Base-by-base conservation (phyloP, 257 asterid genomes). In the Coffea eugenioides region DNA sequence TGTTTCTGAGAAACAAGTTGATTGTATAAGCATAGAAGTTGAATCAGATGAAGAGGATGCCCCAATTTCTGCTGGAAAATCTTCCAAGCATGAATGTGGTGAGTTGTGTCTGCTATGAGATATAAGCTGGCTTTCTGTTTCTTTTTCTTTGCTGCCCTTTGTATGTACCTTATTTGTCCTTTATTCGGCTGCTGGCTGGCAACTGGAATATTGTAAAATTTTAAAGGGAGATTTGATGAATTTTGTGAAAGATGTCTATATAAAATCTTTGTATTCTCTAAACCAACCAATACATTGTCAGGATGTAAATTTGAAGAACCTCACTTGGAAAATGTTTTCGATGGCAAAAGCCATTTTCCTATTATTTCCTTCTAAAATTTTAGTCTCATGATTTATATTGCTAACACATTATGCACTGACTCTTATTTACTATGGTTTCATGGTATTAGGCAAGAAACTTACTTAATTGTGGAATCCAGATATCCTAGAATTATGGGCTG, bases 21-120 rank as follows among this genome's bases (percentile, higher is more conserved):
- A 87, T 75, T 88, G 81, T 83, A 82, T 84, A 81, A 81, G 87
- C 86, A 82, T 90, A 67, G 92, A 88, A 84, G 90, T 85, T 85
- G 91, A 85, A 84, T 89, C 87, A 78, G 90, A 87, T 86, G 84
- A 88, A 86, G 84, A 83, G 83, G 88, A 85, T 80, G 85, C 64
- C 34, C 79, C 87, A 48, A 67, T 83, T 80, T 83, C 87, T 39
- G 43, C 69, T 39, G 85, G 74, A 71, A 84, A 86, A 80, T 61
- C 49, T 73, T 76, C 74, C 76, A 66, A 74, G 39, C 51, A 62
- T 46, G 85, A 87, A 86, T 75, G 75, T 67, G 90, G 98, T 93
- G 79, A 89, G 90, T 85, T 74, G 43, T 64, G 73, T 77, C 59
- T 80, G 80, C 80, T 69, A 20, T 71, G 65, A 62, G 67, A 62